phyloP scores from a whole-genome alignment of 495 filamentous ascomycete species.

The Darksidea phi region DNA sequence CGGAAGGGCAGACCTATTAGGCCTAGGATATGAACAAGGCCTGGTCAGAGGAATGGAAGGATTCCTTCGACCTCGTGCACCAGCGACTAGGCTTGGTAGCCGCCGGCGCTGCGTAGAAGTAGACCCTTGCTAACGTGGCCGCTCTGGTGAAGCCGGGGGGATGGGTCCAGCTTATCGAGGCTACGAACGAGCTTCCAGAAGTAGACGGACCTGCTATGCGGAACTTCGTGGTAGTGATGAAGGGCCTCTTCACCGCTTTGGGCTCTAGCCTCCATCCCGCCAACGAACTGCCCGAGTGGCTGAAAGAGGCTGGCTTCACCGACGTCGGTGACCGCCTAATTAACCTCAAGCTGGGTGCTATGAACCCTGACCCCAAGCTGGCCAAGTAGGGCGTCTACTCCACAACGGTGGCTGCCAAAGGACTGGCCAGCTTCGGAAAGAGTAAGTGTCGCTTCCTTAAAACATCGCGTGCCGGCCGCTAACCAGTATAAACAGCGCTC shows the following conservation, averaged over 20 bases:
- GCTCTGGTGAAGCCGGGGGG: slow-evolving; percentile 23
- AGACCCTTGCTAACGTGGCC: slow-evolving; percentile 1
- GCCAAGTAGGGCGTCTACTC: slow-evolving; percentile 8
- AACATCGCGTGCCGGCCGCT: too few relatives aligned
- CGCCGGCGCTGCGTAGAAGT: background rate
- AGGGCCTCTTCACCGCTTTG: background rate
- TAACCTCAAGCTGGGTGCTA: background rate
- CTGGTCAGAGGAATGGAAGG: slow-evolving; percentile 14
- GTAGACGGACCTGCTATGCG: background rate
- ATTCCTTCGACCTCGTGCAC: slow-evolving; percentile 23
- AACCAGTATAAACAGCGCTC: too few relatives aligned
- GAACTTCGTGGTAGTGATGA: background rate
- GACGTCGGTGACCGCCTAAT: background rate
- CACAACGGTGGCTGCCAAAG: too few relatives aligned
- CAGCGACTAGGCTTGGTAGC: slow-evolving; percentile 13
- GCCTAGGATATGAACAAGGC: slow-evolving; percentile 12
- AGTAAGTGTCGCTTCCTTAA: too few relatives aligned
- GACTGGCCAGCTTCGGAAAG: too few relatives aligned
- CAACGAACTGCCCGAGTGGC: slow-evolving; percentile 2
- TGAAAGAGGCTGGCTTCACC: background rate
- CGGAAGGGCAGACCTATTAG: background rate
- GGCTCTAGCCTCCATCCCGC: background rate
- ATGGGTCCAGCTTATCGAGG: slow-evolving; percentile 21
- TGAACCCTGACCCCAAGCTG: background rate
- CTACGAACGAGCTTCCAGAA: background rate